Conservation (phyloP, 768 basidiomycete genomes). For the Suillus sp. region DNA sequence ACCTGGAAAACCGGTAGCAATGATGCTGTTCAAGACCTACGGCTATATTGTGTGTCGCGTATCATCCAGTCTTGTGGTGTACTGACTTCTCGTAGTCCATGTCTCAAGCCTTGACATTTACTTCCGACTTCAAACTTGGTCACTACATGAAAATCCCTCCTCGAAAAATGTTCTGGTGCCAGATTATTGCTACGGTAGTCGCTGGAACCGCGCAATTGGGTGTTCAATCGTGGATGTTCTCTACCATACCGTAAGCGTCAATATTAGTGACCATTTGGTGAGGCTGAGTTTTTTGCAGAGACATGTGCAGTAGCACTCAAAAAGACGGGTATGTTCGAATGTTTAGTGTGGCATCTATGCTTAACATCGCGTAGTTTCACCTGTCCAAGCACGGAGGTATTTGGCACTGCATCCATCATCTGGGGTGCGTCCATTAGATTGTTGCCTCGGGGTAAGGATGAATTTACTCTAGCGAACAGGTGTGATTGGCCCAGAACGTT, state of each 20-base stretch:
- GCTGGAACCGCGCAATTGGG: slow-evolving; percentile 75
- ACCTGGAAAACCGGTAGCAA: slow-evolving; percentile 77
- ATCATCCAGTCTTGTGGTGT: slow-evolving; percentile 19
- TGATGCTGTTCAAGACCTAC: slow-evolving; percentile 87
- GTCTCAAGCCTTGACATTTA: slow-evolving; percentile 60
- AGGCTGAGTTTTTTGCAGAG: slow-evolving; percentile 31
- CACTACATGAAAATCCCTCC: slow-evolving; percentile 69
- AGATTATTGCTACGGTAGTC: slow-evolving; percentile 65
- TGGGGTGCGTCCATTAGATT: slow-evolving; percentile 30
- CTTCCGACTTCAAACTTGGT: slow-evolving; percentile 77
- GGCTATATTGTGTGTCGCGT: slow-evolving; percentile 56
- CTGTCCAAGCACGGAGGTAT: slow-evolving; percentile 55
- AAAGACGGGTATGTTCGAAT: slow-evolving; percentile 34
- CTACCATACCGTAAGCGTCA: slow-evolving; percentile 50
- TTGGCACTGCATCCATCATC: slow-evolving; percentile 59
- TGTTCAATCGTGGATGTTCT: slow-evolving; percentile 76
- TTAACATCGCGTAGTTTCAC: slow-evolving; percentile 38
- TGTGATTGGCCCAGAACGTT: slow-evolving; percentile 62
- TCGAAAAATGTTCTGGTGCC: slow-evolving; percentile 69
- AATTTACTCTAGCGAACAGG: slow-evolving; percentile 43
- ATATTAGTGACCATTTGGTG: not conserved
- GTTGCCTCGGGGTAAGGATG: slow-evolving; percentile 6
- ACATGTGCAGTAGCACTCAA: slow-evolving; percentile 49
- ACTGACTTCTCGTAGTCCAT: slow-evolving; percentile 25
- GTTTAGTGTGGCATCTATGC: not conserved